Conservation (phyloP, 2,329 filamentous ascomycete species). For the Monosporascus sp. region DNA sequence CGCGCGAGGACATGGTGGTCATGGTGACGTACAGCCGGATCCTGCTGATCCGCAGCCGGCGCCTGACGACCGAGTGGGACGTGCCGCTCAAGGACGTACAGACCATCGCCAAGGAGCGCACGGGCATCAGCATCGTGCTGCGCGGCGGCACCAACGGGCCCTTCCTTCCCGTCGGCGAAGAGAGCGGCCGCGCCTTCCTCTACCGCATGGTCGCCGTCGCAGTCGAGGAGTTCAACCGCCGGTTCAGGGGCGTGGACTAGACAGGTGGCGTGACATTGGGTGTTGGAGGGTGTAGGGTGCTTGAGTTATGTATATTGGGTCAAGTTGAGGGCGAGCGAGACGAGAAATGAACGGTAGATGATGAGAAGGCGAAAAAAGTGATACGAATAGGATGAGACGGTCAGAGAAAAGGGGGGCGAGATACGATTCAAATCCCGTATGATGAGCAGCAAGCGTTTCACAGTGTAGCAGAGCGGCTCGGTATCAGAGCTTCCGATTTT, state of each 20-base stretch:
- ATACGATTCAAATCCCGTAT: too few species aligned
- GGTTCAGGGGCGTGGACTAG: conserved; percentile 43
- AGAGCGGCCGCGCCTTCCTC: conserved; percentile 61
- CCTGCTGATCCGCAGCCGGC: conserved; percentile 82
- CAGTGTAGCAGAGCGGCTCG: too few species aligned
- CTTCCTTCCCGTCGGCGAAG: conserved; percentile 90
- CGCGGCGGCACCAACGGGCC: conserved; percentile 90
- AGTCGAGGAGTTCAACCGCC: conserved; percentile 61
- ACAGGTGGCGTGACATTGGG: too few species aligned
- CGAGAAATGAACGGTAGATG: too few species aligned
- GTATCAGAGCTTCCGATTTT: too few species aligned
- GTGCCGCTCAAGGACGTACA: conserved; percentile 93
- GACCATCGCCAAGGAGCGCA: conserved; percentile 94
- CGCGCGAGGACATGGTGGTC: conserved; percentile 79
- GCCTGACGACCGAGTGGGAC: conserved; percentile 89
- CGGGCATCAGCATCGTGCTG: conserved; percentile 81
- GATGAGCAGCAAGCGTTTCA: too few species aligned
- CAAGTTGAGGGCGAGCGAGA: too few species aligned
- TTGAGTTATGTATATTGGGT: too few species aligned
- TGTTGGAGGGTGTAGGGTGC: too few species aligned
- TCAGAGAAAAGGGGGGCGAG: too few species aligned
- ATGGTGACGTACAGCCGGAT: conserved; percentile 87
- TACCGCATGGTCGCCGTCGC: conserved; percentile 62
- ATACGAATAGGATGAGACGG: too few species aligned
- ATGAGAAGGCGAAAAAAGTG: too few species aligned